Base-by-base conservation (phyloP, 768 basidiomycete species). In the Filobasidium wieringae region DNA sequence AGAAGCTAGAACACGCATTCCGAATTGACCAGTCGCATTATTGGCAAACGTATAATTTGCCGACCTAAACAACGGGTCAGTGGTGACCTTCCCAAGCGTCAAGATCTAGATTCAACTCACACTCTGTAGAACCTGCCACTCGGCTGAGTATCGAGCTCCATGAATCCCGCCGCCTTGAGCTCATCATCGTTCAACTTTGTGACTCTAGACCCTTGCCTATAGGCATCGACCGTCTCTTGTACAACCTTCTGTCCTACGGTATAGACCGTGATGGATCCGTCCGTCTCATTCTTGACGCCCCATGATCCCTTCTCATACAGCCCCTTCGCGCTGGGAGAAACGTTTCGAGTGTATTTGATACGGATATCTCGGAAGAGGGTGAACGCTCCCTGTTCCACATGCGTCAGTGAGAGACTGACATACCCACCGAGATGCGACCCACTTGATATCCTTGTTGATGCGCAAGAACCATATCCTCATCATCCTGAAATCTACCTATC, bases 301-400 rank as follows among this genome's bases (percentile, higher is more conserved):
- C 65, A 66, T 2, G 57, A 60, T 1, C 49, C 61, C 33, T 43
- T 33, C 17, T 51, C 51, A 26, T 34, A 36, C 11, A 64, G 57
- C 7, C 52, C 61, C 26, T 50, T 14, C 12, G 58, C 49, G 17
- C 26, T 22, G 7, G 63, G 59, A 34, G 63, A 58, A 32, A 63
- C 58, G 31, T 60, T 60, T 15, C 50, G 58, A 14, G 45, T 60
- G 17, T 47, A 40, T 29, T 60, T 56, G 31, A 63, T 27, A 59
- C 54, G 64, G 8, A 66, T 54, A 39, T 66, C 65, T 43, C 65
- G 63, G 61, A 60, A 64, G 24, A 64, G 53, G 6, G 63, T 66
- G 50, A 63, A 62, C 12, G 65, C 60, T 7, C 59, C 57, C 36
- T 37, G 36, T n/a, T 37, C 36, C 36, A n/a, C 36, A 9, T 9